Evolutionary conservation across 768 basidiomycete genomes (phyloP).

Genomic region (Candolleomyces aberdarensis): DNA sequence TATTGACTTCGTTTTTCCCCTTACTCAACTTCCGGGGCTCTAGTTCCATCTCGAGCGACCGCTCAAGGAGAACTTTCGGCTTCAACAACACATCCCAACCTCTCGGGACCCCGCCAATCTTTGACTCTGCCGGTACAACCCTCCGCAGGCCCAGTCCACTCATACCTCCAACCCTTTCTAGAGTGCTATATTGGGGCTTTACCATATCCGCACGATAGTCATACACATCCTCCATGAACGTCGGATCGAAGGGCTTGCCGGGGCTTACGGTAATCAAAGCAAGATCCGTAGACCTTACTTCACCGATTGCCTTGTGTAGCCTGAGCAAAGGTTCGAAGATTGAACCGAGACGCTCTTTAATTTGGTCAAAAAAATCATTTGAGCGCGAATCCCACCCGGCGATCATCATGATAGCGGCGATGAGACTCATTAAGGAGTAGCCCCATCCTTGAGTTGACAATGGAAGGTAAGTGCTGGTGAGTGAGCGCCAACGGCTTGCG

Average conservation of each 20-base stretch:
- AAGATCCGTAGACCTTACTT: conserved; percentile 24
- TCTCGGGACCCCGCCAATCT: conserved; percentile 1
- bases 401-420: not conserved
- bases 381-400: not conserved
- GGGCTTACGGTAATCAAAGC: conserved; percentile 9
- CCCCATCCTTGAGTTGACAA: conserved; percentile 12
- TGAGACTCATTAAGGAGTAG: not conserved
- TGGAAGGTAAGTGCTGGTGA: conserved; percentile 23
- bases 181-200: not conserved
- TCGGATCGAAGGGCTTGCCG: conserved; percentile 9
- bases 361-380: conserved; percentile 10
- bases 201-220: conserved; percentile 3
- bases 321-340: conserved; percentile 24
- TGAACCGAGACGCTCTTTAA: conserved; percentile 20
- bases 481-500: conserved; percentile 42
- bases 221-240: conserved; percentile 23
- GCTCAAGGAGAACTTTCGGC: conserved; percentile 13
- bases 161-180: conserved; percentile 7
- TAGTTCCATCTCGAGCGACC: conserved; percentile 11
- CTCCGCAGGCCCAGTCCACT: conserved; percentile 9
- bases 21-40: not conserved
- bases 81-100: conserved; percentile 1
- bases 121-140: not conserved
- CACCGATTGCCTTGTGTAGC: conserved; percentile 21
- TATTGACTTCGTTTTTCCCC: no score